Conservation (phyloP, 2,329 filamentous ascomycete species). For the Penicillium hesseltinei region DNA sequence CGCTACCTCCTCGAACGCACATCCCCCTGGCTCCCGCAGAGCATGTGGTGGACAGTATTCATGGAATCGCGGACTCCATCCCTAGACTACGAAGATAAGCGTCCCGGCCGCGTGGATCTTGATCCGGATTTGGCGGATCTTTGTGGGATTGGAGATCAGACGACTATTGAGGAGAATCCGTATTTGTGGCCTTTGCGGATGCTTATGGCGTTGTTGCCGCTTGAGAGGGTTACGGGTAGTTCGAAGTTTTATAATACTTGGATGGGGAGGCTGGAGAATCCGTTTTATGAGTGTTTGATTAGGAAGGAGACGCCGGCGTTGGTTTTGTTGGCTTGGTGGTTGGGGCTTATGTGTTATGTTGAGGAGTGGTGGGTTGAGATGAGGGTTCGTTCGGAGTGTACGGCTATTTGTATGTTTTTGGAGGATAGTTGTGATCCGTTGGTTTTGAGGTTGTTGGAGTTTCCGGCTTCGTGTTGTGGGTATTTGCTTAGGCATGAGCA, state of each 20-base stretch:
- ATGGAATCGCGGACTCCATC: slow-evolving; percentile 25
- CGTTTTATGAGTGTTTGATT: slow-evolving; percentile 31
- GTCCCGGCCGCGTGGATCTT: slow-evolving; percentile 29
- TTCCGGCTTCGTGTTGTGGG: slow-evolving; percentile 35
- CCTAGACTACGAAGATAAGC: slow-evolving; percentile 29
- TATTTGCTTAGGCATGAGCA: slow-evolving; percentile 31
- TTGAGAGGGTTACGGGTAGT: slow-evolving; percentile 25
- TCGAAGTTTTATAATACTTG: slow-evolving; percentile 31
- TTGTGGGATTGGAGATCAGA: slow-evolving; percentile 32
- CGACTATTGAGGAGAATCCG: slow-evolving; percentile 33
- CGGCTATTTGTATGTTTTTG: slow-evolving; percentile 39
- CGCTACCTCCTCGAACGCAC: slow-evolving; percentile 31
- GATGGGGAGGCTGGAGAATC: slow-evolving; percentile 35
- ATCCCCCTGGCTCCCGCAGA: slow-evolving; percentile 26
- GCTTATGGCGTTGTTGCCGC: slow-evolving; percentile 32
- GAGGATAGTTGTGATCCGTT: slow-evolving; percentile 30
- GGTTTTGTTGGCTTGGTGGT: slow-evolving; percentile 38
- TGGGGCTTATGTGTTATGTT: slow-evolving; percentile 29
- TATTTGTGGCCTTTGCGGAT: slow-evolving; percentile 40
- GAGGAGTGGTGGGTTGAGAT: slow-evolving; percentile 33
- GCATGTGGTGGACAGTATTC: slow-evolving; percentile 38
- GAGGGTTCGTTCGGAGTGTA: slow-evolving; percentile 35
- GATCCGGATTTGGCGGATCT: slow-evolving; percentile 34
- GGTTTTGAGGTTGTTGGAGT: slow-evolving; percentile 31
- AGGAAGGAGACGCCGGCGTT: slow-evolving; percentile 34